phyloP scores from a whole-genome alignment of 495 filamentous ascomycete species.

The Talaromyces nanjingensis region DNA sequence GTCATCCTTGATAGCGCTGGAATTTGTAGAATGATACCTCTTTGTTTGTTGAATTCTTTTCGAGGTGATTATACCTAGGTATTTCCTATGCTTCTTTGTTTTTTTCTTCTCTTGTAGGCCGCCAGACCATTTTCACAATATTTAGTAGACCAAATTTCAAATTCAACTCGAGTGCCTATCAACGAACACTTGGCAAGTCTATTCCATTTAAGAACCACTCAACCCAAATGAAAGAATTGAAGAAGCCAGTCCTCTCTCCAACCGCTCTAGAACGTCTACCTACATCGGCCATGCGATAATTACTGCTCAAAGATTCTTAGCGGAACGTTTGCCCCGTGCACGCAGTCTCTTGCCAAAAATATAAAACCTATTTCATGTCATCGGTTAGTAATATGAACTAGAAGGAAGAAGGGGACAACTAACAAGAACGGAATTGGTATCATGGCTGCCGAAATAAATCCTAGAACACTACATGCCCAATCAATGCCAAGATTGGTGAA shows the following conservation, averaged over 20 bases:
- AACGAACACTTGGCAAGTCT: no score
- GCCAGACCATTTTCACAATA: background rate
- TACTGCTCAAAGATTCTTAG: background rate
- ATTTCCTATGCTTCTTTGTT: background rate
- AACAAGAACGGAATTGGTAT: constrained; percentile 41
- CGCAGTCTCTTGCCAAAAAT: background rate
- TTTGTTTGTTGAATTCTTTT: background rate
- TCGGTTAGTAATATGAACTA: background rate
- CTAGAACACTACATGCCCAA: constrained; percentile 54
- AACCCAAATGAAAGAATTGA: no score
- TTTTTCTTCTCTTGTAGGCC: background rate
- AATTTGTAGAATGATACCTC: background rate
- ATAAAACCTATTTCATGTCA: background rate
- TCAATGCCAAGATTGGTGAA: constrained; percentile 45
- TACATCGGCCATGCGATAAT: background rate
- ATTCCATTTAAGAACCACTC: no score
- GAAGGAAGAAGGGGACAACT: background rate
- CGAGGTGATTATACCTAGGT: background rate
- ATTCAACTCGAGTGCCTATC: no score
- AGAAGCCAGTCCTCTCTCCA: background rate
- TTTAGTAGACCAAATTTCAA: no score
- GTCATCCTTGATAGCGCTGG: background rate
- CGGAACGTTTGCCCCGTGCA: background rate
- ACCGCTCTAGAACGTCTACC: background rate
- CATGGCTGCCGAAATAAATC: constrained; percentile 47